Percentiles rank a stretch among this genome's conserved stretches.
These are phyloP conservation scores for Ganoderma boninense DNA, from an alignment of 1,284 basidiomycete species.

Conservation along the genomic window DNA sequence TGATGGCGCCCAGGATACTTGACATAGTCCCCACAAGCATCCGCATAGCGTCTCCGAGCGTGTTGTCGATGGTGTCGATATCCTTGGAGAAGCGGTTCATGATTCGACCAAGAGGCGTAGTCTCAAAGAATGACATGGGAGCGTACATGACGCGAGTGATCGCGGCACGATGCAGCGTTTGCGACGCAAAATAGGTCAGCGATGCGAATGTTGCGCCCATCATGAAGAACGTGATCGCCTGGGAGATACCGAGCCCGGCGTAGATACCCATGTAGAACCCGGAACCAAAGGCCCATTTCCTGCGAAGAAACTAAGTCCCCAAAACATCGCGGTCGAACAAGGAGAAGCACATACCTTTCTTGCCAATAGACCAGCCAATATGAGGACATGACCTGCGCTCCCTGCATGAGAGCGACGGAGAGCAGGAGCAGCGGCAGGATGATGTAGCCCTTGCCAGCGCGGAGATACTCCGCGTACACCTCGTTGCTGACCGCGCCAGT, in stretches of 20 bases:
- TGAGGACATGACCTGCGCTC: slow-evolving; percentile 66
- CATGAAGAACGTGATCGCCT: slow-evolving; percentile 60
- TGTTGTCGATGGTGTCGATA: slow-evolving; percentile 89
- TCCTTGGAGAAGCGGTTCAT: slow-evolving; percentile 89
- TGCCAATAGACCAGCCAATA: slow-evolving; percentile 84
- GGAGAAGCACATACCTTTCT: slow-evolving; percentile 49
- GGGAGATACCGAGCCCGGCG: slow-evolving; percentile 59
- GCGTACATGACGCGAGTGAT: slow-evolving; percentile 74
- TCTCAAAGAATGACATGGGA: slow-evolving; percentile 92
- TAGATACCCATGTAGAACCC: slow-evolving; percentile 80
- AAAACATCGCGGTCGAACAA: neutral
- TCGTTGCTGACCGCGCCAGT: slow-evolving; percentile 61
- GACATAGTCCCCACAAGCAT: slow-evolving; percentile 76
- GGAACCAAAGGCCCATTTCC: slow-evolving; percentile 59
- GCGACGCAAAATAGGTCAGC: slow-evolving; percentile 73
- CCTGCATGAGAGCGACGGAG: slow-evolving; percentile 64
- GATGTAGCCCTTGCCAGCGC: slow-evolving; percentile 61
- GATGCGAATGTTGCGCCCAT: slow-evolving; percentile 63
- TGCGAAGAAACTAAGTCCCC: slow-evolving; percentile 17
- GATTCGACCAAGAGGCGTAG: slow-evolving; percentile 91
- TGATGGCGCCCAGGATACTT: slow-evolving; percentile 76
- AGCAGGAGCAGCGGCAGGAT: slow-evolving; percentile 63
- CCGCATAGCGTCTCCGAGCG: slow-evolving; percentile 78
- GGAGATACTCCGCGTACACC: slow-evolving; percentile 63
- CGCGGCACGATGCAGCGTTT: slow-evolving; percentile 58